phyloP scores from a whole-genome alignment of 2,329 filamentous ascomycete species.

The Fonsecaea nubica region DNA sequence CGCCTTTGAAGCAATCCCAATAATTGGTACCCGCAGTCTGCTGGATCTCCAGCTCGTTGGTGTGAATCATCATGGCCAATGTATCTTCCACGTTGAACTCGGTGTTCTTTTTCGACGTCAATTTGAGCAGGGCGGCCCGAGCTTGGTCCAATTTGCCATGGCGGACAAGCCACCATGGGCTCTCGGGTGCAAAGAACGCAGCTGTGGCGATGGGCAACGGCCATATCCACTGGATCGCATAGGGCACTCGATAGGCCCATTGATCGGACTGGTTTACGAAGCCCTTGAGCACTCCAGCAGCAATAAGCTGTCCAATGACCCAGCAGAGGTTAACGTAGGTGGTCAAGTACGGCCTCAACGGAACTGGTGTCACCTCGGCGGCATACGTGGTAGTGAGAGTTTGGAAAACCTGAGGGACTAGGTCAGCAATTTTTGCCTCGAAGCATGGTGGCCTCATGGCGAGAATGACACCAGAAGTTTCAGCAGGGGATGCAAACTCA shows the following conservation, averaged over 20 bases:
- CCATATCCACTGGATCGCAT: conserved; percentile 46
- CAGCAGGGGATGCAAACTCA: neutral
- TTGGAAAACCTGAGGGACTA: conserved; percentile 40
- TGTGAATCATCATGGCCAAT: conserved; percentile 42
- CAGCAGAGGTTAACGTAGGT: conserved; percentile 52
- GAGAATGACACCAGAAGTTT: neutral
- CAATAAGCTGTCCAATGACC: conserved; percentile 51
- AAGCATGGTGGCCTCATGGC: neutral
- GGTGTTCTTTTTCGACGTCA: conserved; percentile 50
- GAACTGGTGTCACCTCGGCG: conserved; percentile 48
- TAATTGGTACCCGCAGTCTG: conserved; percentile 42
- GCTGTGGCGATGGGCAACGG: conserved; percentile 38
- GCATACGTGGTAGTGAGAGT: conserved; percentile 49
- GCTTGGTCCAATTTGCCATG: conserved; percentile 56
- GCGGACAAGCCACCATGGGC: conserved; percentile 61
- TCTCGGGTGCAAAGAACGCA: conserved; percentile 50
- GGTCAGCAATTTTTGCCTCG: neutral
- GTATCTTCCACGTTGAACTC: conserved; percentile 44
- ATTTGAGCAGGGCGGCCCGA: conserved; percentile 49
- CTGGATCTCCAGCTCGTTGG: conserved; percentile 42
- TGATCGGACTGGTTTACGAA: conserved; percentile 41
- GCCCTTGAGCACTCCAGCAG: conserved; percentile 45
- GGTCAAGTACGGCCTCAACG: conserved; percentile 45
- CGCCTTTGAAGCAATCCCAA: conserved; percentile 46
- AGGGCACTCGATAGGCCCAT: conserved; percentile 49